phyloP scores from a whole-genome alignment of 495 filamentous ascomycete species.

The Penicillium waksmanii region DNA sequence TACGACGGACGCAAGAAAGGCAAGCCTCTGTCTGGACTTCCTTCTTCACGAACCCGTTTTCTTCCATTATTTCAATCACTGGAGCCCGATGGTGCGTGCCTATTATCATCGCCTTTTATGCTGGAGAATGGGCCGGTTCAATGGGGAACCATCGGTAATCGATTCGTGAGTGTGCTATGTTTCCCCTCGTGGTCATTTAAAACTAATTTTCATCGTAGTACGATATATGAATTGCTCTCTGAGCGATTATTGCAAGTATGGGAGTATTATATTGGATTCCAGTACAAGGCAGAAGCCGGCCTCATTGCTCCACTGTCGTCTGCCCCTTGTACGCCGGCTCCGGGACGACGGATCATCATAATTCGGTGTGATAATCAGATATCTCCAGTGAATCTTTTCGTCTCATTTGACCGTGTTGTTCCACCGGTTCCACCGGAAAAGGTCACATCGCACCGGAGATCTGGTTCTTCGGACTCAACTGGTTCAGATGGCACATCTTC shows the following conservation, averaged over 20 bases:
- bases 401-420: slow-evolving; percentile 67
- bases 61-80: slow-evolving; percentile 87
- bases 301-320: slow-evolving; percentile 64
- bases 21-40: slow-evolving; percentile 75
- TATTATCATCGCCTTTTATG: slow-evolving; percentile 94
- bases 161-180: slow-evolving; percentile 65
- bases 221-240: slow-evolving; percentile 71
- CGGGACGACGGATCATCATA: slow-evolving; percentile 89
- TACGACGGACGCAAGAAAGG: slow-evolving; percentile 68
- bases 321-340: slow-evolving; percentile 82
- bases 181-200: neutral
- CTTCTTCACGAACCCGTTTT: slow-evolving; percentile 79
- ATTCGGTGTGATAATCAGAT: slow-evolving; percentile 80
- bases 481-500: slow-evolving; percentile 28
- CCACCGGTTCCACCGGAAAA: slow-evolving; percentile 46
- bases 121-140: slow-evolving; percentile 86
- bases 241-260: slow-evolving; percentile 73
- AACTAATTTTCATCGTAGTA: slow-evolving; percentile 12
- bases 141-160: slow-evolving; percentile 64
- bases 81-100: slow-evolving; percentile 97
- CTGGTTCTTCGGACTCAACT: slow-evolving; percentile 39
- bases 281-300: slow-evolving; percentile 65
- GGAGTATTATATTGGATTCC: slow-evolving; percentile 73
- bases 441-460: slow-evolving; percentile 40
- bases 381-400: slow-evolving; percentile 59